These are phyloP conservation scores for Spathaspora passalidarum DNA, from an alignment of 805 yeast genomes.

Conservation along the genomic window DNA sequence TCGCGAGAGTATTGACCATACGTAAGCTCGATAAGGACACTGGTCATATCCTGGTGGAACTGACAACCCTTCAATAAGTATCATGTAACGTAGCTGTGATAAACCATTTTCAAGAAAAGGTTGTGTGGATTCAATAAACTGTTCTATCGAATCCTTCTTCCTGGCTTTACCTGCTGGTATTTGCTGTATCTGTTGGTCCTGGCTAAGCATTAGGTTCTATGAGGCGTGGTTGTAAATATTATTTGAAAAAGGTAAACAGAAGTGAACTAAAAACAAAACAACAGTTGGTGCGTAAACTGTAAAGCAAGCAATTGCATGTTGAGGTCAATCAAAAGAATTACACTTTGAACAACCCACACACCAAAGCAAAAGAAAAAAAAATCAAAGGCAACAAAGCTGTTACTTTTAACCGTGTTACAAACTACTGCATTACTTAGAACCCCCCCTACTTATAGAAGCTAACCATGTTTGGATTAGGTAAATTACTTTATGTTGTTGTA, in stretches of 20 bases:
- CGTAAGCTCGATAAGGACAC: constrained; percentile 68
- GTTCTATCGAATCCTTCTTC: constrained; percentile 37
- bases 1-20: constrained; percentile 76
- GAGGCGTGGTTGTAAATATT: background rate
- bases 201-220: background rate
- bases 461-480: constrained; percentile 61
- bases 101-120: constrained; percentile 32
- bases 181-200: background rate
- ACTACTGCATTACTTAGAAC: no score
- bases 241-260: background rate
- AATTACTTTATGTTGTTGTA: constrained; percentile 52
- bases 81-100: constrained; percentile 35
- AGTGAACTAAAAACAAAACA: background rate
- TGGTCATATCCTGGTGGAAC: constrained; percentile 45
- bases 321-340: no score
- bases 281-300: background rate
- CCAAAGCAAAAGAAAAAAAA: background rate
- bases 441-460: no score
- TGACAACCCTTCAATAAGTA: constrained; percentile 39
- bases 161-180: constrained; percentile 11
- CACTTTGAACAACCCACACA: background rate
- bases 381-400: background rate
- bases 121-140: constrained; percentile 35
- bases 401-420: background rate
- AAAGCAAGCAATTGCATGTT: background rate